Percentiles rank a stretch among this genome's conserved stretches.
Conservation (phyloP, 257 asterid species). For the Verbascum thapsus region DNA sequence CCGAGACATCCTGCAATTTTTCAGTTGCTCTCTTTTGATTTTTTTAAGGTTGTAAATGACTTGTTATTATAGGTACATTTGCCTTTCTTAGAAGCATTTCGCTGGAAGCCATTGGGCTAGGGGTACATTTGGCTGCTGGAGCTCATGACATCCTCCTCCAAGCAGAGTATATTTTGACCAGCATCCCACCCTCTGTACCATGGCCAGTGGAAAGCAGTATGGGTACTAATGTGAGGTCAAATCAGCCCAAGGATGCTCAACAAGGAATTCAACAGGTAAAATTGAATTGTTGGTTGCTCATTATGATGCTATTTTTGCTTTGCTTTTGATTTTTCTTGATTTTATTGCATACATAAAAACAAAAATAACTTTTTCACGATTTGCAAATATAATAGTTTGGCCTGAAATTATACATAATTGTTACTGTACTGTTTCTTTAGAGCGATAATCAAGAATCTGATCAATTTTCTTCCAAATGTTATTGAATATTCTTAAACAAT, state of each 20-base stretch:
- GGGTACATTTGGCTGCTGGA: slow-evolving; percentile 96
- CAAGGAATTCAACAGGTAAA: slow-evolving; percentile 97
- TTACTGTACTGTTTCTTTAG: too few species aligned
- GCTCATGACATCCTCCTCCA: slow-evolving; percentile 91
- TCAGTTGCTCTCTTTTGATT: slow-evolving; percentile 10
- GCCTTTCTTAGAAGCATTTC: slow-evolving; percentile 94
- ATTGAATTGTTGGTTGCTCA: slow-evolving; percentile 12
- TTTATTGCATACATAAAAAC: slow-evolving; percentile 5
- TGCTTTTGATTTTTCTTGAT: slow-evolving; percentile 11
- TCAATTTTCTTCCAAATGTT: too few species aligned
- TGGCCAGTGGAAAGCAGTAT: slow-evolving; percentile 67
- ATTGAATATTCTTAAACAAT: too few species aligned
- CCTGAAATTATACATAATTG: too few species aligned
- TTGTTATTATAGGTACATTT: slow-evolving; percentile 63
- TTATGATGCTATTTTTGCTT: slow-evolving; percentile 5
- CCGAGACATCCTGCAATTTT: not conserved
- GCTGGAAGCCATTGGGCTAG: slow-evolving; percentile 93
- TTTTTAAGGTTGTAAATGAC: slow-evolving; percentile 21
- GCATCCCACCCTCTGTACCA: slow-evolving; percentile 80
- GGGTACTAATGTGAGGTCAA: slow-evolving; percentile 61
- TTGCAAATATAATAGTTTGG: not conserved
- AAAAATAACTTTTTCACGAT: not conserved
- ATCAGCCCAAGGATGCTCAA: slow-evolving; percentile 91
- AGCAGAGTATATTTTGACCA: slow-evolving; percentile 82
- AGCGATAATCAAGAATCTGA: too few species aligned